A percentile compares a stretch with the other conserved stretches of the same genome.
phyloP scores from a whole-genome alignment of 2,329 filamentous ascomycete species.

The Hymenoscyphus occultus region DNA sequence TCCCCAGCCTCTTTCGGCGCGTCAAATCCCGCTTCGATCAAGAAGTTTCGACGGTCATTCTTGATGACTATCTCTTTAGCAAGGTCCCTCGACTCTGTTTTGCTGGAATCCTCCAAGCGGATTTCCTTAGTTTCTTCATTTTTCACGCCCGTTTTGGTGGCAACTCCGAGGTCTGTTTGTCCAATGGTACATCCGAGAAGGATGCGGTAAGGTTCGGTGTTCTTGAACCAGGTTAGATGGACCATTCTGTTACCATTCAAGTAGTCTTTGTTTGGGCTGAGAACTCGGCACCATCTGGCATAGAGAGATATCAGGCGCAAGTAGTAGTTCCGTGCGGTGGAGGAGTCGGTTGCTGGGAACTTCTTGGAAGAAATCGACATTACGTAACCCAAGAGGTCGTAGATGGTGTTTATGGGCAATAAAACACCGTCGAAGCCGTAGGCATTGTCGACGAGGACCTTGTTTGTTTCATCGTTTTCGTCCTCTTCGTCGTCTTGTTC shows the following conservation, averaged over 20 bases:
- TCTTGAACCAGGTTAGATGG: neutral
- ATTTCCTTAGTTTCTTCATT: too few species aligned
- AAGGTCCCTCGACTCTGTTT: neutral
- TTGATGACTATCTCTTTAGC: neutral
- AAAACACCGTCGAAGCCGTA: too few species aligned
- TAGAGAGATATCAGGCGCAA: neutral
- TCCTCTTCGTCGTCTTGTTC: too few species aligned
- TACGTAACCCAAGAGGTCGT: too few species aligned
- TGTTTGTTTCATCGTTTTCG: too few species aligned
- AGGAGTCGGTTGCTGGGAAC: too few species aligned
- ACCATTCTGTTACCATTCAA: neutral
- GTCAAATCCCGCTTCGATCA: neutral
- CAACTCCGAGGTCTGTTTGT: neutral
- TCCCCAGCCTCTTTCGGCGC: neutral
- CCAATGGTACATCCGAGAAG: neutral
- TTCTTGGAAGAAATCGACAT: too few species aligned
- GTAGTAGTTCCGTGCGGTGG: neutral
- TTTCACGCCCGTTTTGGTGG: too few species aligned
- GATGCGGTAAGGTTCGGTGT: neutral
- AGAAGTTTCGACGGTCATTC: neutral
- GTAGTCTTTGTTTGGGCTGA: neutral
- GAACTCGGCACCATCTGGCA: neutral
- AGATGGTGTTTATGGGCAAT: too few species aligned
- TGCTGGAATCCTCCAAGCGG: neutral
- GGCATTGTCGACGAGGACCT: too few species aligned